phyloP scores from a whole-genome alignment of 805 yeast genomes.

The Candida ponderosae region DNA sequence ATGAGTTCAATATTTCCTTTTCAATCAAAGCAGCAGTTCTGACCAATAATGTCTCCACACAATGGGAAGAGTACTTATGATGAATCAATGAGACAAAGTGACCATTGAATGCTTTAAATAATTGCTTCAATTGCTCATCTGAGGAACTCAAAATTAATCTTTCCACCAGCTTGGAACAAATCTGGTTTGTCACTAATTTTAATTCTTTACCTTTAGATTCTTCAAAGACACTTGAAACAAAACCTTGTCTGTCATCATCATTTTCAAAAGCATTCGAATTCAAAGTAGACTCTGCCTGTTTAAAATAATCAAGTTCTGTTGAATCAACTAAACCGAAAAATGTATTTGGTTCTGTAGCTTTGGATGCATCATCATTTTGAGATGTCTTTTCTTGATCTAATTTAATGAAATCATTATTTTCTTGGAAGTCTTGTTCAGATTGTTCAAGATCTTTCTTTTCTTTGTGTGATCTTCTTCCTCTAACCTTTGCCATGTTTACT shows the following conservation, averaged over 20 bases:
- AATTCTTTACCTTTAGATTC: slow-evolving; percentile 87
- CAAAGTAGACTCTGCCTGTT: slow-evolving; percentile 82
- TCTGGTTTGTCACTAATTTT: slow-evolving; percentile 87
- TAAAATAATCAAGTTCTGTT: slow-evolving; percentile 83
- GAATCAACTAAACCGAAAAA: slow-evolving; percentile 87
- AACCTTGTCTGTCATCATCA: slow-evolving; percentile 65
- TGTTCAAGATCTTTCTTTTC: slow-evolving; percentile 18
- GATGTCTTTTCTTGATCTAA: slow-evolving; percentile 7
- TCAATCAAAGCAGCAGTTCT: slow-evolving; percentile 70
- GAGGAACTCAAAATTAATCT: slow-evolving; percentile 65
- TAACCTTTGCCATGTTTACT: slow-evolving; percentile 22
- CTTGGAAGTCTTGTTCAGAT: slow-evolving; percentile 3
- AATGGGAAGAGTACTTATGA: slow-evolving; percentile 92
- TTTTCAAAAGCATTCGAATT: slow-evolving; percentile 71
- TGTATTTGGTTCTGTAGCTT: slow-evolving; percentile 26
- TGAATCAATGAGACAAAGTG: slow-evolving; percentile 69
- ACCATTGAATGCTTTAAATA: slow-evolving; percentile 64
- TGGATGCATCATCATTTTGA: slow-evolving; percentile 5
- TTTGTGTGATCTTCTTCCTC: slow-evolving; percentile 34
- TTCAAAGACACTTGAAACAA: slow-evolving; percentile 70
- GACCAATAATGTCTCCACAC: slow-evolving; percentile 76
- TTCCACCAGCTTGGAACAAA: slow-evolving; percentile 89
- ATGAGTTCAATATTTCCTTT: slow-evolving; percentile 51
- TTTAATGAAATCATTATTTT: slow-evolving; percentile 2
- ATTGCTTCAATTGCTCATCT: slow-evolving; percentile 53